These are phyloP conservation scores for Westerdykella sp. DNA, from an alignment of 2,329 filamentous ascomycete genomes.

Conservation along the genomic window DNA sequence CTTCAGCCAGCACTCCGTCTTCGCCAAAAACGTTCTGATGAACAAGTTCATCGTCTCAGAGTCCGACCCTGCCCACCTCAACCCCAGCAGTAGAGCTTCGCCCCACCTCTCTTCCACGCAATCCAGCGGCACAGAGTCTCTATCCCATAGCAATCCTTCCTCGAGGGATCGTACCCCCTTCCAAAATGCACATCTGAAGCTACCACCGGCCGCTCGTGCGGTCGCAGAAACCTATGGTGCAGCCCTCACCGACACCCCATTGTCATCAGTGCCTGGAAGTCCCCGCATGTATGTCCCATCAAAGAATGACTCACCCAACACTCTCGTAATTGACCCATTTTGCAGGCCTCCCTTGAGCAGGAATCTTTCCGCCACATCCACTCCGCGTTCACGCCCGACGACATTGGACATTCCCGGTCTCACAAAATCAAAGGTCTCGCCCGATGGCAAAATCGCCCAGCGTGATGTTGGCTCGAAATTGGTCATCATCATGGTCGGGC, in stretches of 20 bases:
- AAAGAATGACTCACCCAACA: background rate
- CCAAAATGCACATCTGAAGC: constrained; percentile 26
- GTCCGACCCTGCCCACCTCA: constrained; percentile 13
- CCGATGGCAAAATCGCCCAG: constrained; percentile 88
- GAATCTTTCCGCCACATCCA: constrained; percentile 69
- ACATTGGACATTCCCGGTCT: constrained; percentile 95
- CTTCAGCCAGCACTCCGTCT: constrained; percentile 43
- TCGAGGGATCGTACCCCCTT: constrained; percentile 1
- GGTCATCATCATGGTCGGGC: constrained; percentile 95
- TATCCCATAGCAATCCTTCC: background rate
- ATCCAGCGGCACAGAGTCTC: background rate
- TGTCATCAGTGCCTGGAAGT: constrained; percentile 56
- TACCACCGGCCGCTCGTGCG: background rate
- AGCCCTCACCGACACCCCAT: constrained; percentile 57
- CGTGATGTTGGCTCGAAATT: constrained; percentile 94
- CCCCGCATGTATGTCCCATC: constrained; percentile 52
- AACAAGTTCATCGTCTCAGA: constrained; percentile 32
- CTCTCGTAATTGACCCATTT: constrained; percentile 1
- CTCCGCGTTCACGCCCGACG: constrained; percentile 79
- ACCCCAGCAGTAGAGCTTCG: constrained; percentile 12
- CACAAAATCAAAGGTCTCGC: constrained; percentile 90
- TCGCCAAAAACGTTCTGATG: constrained; percentile 49
- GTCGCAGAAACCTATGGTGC: constrained; percentile 28
- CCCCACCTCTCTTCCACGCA: constrained; percentile 16
- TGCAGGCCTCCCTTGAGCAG: constrained; percentile 55